These are phyloP conservation scores for Dryas drummondii DNA, from an alignment of 306 rosid species.

Conservation along the genomic window DNA sequence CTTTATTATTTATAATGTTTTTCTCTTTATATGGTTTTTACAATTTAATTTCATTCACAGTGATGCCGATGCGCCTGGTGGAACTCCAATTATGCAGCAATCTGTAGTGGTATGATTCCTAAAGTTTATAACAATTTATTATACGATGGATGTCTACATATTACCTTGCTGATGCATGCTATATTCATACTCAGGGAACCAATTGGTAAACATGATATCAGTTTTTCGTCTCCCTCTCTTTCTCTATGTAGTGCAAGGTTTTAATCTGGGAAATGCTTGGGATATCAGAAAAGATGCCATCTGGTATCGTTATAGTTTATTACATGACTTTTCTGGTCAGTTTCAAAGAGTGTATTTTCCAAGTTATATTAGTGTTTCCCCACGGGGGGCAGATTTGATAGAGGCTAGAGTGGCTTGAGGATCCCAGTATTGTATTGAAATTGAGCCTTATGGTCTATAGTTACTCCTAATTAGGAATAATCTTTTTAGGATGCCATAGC, in stretches of 20 bases:
- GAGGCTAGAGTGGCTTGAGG: neutral
- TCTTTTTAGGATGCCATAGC: neutral
- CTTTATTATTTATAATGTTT: neutral
- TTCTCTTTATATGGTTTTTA: slow-evolving; percentile 3
- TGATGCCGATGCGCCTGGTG: slow-evolving; percentile 91
- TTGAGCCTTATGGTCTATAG: neutral
- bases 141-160: neutral
- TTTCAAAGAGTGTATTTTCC: neutral
- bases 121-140: neutral
- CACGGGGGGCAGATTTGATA: neutral
- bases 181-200: neutral
- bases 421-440: neutral
- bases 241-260: neutral
- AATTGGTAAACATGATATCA: neutral
- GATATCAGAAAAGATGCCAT: neutral
- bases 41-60: slow-evolving; percentile 45
- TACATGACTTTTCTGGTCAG: neutral
- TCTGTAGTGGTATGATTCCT: slow-evolving; percentile 54
- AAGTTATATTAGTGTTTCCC: neutral
- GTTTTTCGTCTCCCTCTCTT: neutral
- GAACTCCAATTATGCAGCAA: slow-evolving; percentile 96
- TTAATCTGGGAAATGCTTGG: neutral
- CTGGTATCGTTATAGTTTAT: neutral
- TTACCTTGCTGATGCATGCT: neutral
- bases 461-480: neutral